Base-by-base conservation (phyloP, 768 basidiomycete genomes). In the Rhodotorula sphaerocarpa region DNA sequence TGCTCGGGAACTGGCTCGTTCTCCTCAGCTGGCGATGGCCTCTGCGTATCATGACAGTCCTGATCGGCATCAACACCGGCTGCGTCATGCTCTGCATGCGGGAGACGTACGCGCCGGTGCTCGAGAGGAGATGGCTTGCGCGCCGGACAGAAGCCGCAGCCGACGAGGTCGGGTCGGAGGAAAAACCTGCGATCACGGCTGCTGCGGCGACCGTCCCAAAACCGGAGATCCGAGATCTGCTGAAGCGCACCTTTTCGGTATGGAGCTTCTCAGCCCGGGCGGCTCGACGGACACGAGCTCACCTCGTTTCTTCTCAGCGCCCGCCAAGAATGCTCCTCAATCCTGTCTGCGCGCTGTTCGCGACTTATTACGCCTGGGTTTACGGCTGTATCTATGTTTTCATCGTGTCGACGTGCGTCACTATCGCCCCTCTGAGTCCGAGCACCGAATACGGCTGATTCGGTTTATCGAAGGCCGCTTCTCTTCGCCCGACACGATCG, bases 341-440 rank as follows among this genome's bases (percentile, higher is more conserved):
- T 21, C 58, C 58, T 2, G 31, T 59, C 16, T 59, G 58, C 50
- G 33, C 34, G 20, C n/a, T 59, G 5, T 52, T 59, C 27, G 10
- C 34, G 18, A 59, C 43, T 25, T 59, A 28, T 50, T 59, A 59
- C 30, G 50, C 58, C 21, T 59, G 44, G 42, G 23, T 53, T 25
- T 59, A 59, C 33, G 47, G 36, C 27, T 41, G 46, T 36, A 60
- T 60, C 51, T 60, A 60, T 36, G 52, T 60, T 18, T 60, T 48
- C 52, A 20, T 60, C 28, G 59, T 60, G 12, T 41, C 52, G 15
- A 16, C 46, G 25, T 42, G 45, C 42, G 42, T 43, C 11, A 25
- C n/a, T 27, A 7, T 46, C n/a, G n/a, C 11, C n/a, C n/a, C n/a
- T n/a, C n/a, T n/a, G n/a, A n/a, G n/a, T n/a, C n/a, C n/a, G n/a